phyloP scores from a whole-genome alignment of 2,329 filamentous ascomycete species.

The Stylonectria norvegica region DNA sequence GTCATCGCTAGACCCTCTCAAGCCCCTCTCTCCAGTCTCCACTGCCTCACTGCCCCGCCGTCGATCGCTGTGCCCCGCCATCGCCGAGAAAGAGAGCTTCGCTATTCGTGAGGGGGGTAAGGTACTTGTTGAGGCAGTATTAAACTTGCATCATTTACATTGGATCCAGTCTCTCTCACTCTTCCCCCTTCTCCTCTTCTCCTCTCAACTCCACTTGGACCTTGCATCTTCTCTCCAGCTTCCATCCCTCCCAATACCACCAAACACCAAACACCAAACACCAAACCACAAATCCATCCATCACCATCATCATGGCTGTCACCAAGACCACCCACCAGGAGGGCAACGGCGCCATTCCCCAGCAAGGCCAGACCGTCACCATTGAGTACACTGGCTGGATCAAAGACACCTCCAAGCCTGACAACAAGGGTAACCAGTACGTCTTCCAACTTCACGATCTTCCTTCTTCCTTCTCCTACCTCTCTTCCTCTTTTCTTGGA shows the following conservation, averaged over 20 bases:
- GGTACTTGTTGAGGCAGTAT: slow-evolving; percentile 15
- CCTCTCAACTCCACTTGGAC: slow-evolving; percentile 12
- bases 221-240: slow-evolving; percentile 3
- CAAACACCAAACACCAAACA: too few species aligned
- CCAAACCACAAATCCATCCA: slow-evolving; percentile 11
- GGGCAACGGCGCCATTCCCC: slow-evolving; percentile 62
- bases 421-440: slow-evolving; percentile 70
- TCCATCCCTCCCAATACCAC: too few species aligned
- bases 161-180: slow-evolving; percentile 14
- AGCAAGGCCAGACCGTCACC: slow-evolving; percentile 67
- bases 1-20: slow-evolving; percentile 19
- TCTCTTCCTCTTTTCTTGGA: neutral
- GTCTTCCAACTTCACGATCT: slow-evolving; percentile 28
- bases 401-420: slow-evolving; percentile 59
- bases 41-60: slow-evolving; percentile 21
- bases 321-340: slow-evolving; percentile 60
- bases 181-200: slow-evolving; percentile 18
- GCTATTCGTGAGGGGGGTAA: too few species aligned
- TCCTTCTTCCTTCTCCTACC: neutral
- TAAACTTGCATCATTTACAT: slow-evolving; percentile 3
- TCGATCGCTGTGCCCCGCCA: slow-evolving; percentile 29
- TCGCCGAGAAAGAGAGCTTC: neutral
- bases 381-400: slow-evolving; percentile 93
- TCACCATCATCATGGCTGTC: slow-evolving; percentile 62
- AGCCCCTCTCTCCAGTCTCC: slow-evolving; percentile 3